A percentile compares a stretch with the other conserved stretches of the same genome.
Conservation (phyloP, 805 yeast genomes). For the Wickerhamomyces sydowiorum region DNA sequence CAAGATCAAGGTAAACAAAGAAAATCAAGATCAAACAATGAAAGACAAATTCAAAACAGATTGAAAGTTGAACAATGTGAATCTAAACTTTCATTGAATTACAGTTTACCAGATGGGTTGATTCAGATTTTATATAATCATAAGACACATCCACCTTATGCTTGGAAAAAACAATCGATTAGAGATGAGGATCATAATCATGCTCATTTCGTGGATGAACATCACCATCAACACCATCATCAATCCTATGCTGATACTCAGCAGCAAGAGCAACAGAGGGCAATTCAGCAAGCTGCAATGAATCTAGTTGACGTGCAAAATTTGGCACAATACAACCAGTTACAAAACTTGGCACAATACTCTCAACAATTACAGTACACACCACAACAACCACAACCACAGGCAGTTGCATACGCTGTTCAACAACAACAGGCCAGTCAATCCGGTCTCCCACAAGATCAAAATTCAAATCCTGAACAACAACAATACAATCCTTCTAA, state of each 20-base stretch:
- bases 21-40: slow-evolving; percentile 33
- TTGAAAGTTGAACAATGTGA: slow-evolving; percentile 36
- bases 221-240: background rate
- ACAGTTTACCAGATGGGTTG: slow-evolving; percentile 32
- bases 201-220: background rate
- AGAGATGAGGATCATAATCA: background rate
- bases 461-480: background rate
- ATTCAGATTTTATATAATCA: slow-evolving; percentile 33
- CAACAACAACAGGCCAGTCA: background rate
- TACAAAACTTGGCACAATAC: slow-evolving; percentile 1
- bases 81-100: slow-evolving; percentile 33
- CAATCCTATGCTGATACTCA: slow-evolving; percentile 1
- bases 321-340: slow-evolving; percentile 2
- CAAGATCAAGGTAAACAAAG: slow-evolving; percentile 38
- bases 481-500: too few relatives aligned
- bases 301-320: slow-evolving; percentile 4
- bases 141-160: slow-evolving; percentile 33
- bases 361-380: background rate
- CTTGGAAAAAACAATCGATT: slow-evolving; percentile 20
- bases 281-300: background rate
- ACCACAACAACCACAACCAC: background rate
- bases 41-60: slow-evolving; percentile 32
- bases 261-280: slow-evolving; percentile 4
- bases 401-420: slow-evolving; percentile 1
- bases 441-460: background rate